Evolutionary conservation across 1,284 basidiomycete species (phyloP), one percentile per base, ranked within the genome.

Genomic region (Cerioporus squamosus): DNA sequence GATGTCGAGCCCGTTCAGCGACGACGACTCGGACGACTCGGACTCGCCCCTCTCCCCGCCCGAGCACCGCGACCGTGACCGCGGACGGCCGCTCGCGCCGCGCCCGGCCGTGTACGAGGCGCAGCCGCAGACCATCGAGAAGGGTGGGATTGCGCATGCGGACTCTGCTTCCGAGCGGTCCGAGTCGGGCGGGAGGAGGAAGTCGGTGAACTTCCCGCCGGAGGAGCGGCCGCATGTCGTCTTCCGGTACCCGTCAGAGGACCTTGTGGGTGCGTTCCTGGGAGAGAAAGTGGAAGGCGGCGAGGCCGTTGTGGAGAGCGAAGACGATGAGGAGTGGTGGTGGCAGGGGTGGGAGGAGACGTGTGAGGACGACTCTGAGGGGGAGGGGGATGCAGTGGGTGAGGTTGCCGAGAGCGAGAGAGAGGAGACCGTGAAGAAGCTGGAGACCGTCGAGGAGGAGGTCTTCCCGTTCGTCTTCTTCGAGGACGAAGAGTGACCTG

Each of bases 291-390:
- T 43, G 39, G 58, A 51, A 44, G 51, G 23, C 4, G 33, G 31
- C 49, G 44, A 15, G 15, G 48, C 45, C 29, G 50, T 50, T 17
- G 49, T 20, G 22, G 56, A 55, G 15, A 14, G 47, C n/a, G 59
- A 60, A 26, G 54, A 53, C 1, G 57, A 57, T 9, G 58, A 53
- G 26, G 63, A 66, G 49, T 67, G 66, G 67, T 69, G 64, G 66
- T 66, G 64, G 66, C 62, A 59, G 10, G 67, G 67, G 3, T 68
- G 67, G 67, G 67, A 66, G 61, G 66, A 68, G 63, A 49, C 55
- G 51, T 42, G 52, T 31, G 63, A 57, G 49, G 55, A n/a, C n/a
- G n/a, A n/a, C n/a, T n/a, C n/a, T n/a, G n/a, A 51, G 23, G n/a
- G 23, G 40, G 55, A 59, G n/a, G 48, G 23, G 26, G 51, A 55